A percentile compares a stretch with the other conserved stretches of the same genome.
These are phyloP conservation scores for Boletus smithii DNA, from an alignment of 1,284 basidiomycete species.

Conservation along the genomic window DNA sequence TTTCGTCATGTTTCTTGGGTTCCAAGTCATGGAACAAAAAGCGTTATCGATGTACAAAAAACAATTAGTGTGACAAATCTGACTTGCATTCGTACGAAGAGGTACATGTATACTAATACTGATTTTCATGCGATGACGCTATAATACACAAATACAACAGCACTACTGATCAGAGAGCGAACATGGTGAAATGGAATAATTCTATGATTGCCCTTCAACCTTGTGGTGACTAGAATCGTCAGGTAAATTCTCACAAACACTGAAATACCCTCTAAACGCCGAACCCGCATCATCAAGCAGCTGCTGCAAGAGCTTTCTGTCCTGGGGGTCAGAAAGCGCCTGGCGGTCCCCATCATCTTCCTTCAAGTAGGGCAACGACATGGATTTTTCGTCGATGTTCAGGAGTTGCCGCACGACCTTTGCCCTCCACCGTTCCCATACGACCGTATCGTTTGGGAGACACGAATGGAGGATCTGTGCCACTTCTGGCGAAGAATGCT, in stretches of 20 bases:
- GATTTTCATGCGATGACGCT: too few relatives aligned
- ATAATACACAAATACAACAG: too few relatives aligned
- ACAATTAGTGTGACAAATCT: too few relatives aligned
- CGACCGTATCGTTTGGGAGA: conserved; percentile 20
- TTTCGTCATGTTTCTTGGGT: neutral
- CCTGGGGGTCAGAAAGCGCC: neutral
- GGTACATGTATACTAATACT: too few relatives aligned
- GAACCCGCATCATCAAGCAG: conserved; percentile 17
- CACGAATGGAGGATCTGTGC: conserved; percentile 8
- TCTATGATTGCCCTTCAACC: neutral
- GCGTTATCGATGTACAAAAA: too few relatives aligned
- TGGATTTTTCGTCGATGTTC: neutral
- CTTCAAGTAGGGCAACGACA: neutral
- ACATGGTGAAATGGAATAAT: neutral
- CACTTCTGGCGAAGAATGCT: neutral
- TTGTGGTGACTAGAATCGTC: conserved; percentile 1
- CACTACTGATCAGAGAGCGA: neutral
- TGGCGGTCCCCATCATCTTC: conserved; percentile 2
- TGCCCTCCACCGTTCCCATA: conserved; percentile 22
- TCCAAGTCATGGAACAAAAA: too few relatives aligned
- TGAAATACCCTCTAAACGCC: conserved; percentile 18
- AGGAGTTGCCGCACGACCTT: conserved; percentile 18
- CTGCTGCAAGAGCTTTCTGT: conserved; percentile 5
- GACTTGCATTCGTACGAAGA: too few relatives aligned
- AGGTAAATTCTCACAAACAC: neutral